Evolutionary conservation across 192 early-diverging fungal species (phyloP).

Genomic region (Diversispora eburnea): DNA sequence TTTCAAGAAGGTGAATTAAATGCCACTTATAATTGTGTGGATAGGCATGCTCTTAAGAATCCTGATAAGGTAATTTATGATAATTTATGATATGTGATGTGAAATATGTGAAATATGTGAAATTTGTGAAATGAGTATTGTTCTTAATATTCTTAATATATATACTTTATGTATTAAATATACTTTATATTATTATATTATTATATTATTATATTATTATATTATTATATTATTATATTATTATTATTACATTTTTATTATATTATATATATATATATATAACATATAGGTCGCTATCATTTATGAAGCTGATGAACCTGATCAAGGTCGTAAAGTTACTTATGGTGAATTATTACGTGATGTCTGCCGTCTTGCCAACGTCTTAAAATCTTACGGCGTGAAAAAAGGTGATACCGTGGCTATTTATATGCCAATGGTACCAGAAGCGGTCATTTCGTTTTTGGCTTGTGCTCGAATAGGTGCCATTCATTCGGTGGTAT

Average conservation of each 20-base stretch:
- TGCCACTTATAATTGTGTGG: slow-evolving; percentile 94
- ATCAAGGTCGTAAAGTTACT: slow-evolving; percentile 71
- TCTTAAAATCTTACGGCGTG: slow-evolving; percentile 76
- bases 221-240: background rate
- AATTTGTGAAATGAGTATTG: too few species aligned
- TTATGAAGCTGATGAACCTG: slow-evolving; percentile 88
- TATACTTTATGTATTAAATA: too few species aligned
- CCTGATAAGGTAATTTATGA: slow-evolving; percentile 59
- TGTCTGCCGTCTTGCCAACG: slow-evolving; percentile 84
- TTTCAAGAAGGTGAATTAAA: slow-evolving; percentile 91
- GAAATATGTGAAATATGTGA: too few species aligned
- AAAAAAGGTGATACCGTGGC: slow-evolving; percentile 91
- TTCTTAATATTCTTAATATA: too few species aligned
- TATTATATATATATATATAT: too few species aligned
- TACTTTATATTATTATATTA: too few species aligned
- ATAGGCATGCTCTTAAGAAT: slow-evolving; percentile 78
- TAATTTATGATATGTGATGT: too few species aligned
- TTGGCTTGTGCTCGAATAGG: slow-evolving; percentile 94
- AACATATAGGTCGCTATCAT: slow-evolving; percentile 68
- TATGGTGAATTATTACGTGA: slow-evolving; percentile 79
- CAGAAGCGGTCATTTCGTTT: slow-evolving; percentile 89
- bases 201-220: slow-evolving; percentile 39
- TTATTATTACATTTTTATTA: background rate
- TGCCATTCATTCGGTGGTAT: slow-evolving; percentile 90
- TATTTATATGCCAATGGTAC: slow-evolving; percentile 98